Evolutionary conservation across 768 basidiomycete genomes (phyloP).

Genomic region (Hericium rajendrae): DNA sequence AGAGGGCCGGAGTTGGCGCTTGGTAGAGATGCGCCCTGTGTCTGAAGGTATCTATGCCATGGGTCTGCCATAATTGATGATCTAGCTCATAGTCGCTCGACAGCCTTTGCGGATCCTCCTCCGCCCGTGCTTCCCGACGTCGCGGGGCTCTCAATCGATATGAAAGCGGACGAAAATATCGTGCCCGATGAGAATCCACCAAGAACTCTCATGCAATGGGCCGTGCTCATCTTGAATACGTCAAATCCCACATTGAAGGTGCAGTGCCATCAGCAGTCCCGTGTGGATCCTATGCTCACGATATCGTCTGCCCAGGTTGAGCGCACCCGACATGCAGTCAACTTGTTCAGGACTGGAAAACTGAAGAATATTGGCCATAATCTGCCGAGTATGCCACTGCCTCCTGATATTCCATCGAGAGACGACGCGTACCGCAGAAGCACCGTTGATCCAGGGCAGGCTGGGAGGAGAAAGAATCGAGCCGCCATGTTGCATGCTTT

Average conservation of each 20-base stretch:
- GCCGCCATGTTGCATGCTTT: conserved; percentile 74
- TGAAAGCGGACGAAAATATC: conserved; percentile 28
- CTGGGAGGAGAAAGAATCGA: conserved; percentile 51
- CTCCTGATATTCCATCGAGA: conserved; percentile 57
- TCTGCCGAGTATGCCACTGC: conserved; percentile 34
- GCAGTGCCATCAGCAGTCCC: neutral
- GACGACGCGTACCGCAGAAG: conserved; percentile 41
- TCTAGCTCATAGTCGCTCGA: neutral
- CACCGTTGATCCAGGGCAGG: conserved; percentile 49
- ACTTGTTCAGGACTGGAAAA: conserved; percentile 60
- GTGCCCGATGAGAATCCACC: conserved; percentile 43
- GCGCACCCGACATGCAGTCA: conserved; percentile 60
- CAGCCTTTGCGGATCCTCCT: conserved; percentile 60
- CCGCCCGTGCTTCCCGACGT: conserved; percentile 23
- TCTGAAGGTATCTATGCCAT: conserved; percentile 45
- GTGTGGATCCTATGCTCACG: neutral
- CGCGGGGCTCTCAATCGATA: conserved; percentile 12
- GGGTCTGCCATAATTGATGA: too few relatives aligned
- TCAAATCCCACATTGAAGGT: conserved; percentile 59
- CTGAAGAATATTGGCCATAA: conserved; percentile 55
- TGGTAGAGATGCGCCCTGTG: conserved; percentile 61
- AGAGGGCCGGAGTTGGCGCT: conserved; percentile 42
- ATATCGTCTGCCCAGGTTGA: conserved; percentile 35
- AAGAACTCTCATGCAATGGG: conserved; percentile 68
- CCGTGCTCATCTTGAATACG: conserved; percentile 70